phyloP scores from a whole-genome alignment of 352 stramenopile species.

The Nothophytophthora sp. region DNA sequence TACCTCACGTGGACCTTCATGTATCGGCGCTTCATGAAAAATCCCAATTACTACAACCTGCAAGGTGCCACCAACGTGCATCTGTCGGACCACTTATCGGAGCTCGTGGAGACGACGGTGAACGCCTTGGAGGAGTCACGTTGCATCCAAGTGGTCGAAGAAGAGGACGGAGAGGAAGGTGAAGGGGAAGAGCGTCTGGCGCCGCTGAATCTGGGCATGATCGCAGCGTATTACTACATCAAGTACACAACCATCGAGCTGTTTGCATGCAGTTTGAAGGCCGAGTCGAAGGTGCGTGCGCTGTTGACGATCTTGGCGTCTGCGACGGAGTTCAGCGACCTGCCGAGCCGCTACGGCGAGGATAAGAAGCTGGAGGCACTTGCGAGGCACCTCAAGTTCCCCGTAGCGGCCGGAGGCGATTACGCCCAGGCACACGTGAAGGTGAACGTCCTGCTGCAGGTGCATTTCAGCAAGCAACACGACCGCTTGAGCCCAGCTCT shows the following conservation, averaged over 20 bases:
- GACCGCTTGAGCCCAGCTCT: slow-evolving; percentile 92
- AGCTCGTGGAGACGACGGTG: slow-evolving; percentile 98
- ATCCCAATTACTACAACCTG: slow-evolving; percentile 99
- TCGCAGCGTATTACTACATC: slow-evolving; percentile 99
- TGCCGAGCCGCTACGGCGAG: slow-evolving; percentile 95
- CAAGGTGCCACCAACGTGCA: slow-evolving; percentile 91
- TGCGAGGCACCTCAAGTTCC: slow-evolving; percentile 94
- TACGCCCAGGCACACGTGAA: slow-evolving; percentile 96
- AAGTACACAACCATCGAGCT: slow-evolving; percentile 99
- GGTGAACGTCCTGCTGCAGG: slow-evolving; percentile 96
- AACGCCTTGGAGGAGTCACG: slow-evolving; percentile 96
- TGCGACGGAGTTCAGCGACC: slow-evolving; percentile 94
- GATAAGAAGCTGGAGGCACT: slow-evolving; percentile 94
- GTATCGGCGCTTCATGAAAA: slow-evolving; percentile 98
- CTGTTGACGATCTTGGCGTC: slow-evolving; percentile 97
- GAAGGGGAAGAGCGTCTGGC: slow-evolving; percentile 90
- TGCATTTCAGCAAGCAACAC: slow-evolving; percentile 96
- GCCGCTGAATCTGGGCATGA: slow-evolving; percentile 99
- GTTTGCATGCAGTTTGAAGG: slow-evolving; percentile 97
- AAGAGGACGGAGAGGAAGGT: slow-evolving; percentile 80
- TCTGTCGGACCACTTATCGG: slow-evolving; percentile 98
- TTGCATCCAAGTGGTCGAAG: slow-evolving; percentile 96
- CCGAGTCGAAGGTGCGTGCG: slow-evolving; percentile 96
- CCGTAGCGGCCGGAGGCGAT: slow-evolving; percentile 82
- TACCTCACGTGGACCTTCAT: slow-evolving; percentile 99